Conservation (phyloP, 306 rosid species). For the Mimosa pudica region DNA sequence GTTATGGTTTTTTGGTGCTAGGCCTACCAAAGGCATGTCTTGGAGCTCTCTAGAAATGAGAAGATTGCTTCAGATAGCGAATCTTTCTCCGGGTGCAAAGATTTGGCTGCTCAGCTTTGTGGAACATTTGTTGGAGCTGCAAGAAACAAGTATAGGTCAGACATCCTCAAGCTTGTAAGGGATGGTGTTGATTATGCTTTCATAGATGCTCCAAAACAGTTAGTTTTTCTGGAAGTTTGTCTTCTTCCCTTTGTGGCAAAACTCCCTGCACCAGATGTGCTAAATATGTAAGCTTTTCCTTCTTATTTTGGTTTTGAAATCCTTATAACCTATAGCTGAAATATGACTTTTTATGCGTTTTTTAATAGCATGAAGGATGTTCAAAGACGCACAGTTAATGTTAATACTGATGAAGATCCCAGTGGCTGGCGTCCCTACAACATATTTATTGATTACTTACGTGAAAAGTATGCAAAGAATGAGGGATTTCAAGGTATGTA, state of each 20-base stretch:
- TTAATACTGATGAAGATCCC: conserved; percentile 86
- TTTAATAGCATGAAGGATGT: conserved; percentile 67
- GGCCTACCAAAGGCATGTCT: conserved; percentile 68
- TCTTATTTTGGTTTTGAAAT: conserved; percentile 33
- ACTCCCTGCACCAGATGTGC: conserved; percentile 76
- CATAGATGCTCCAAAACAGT: conserved; percentile 72
- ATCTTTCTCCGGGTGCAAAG: conserved; percentile 70
- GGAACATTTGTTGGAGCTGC: conserved; percentile 82
- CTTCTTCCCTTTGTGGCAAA: conserved; percentile 75
- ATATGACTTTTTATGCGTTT: conserved; percentile 25
- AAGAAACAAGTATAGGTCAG: conserved; percentile 70
- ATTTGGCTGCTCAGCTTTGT: conserved; percentile 81
- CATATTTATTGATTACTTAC: conserved; percentile 63
- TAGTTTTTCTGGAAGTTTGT: conserved; percentile 76
- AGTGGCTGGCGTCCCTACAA: conserved; percentile 97
- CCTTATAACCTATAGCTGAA: conserved; percentile 25
- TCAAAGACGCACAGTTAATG: conserved; percentile 67
- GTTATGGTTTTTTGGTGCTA: conserved; percentile 36
- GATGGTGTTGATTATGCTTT: conserved; percentile 89
- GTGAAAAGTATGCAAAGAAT: conserved; percentile 78
- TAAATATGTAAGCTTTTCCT: conserved; percentile 65
- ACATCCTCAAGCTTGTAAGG: conserved; percentile 72
- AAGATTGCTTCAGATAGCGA: conserved; percentile 54
- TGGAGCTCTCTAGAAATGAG: conserved; percentile 52
- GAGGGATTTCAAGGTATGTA: conserved; percentile 74